Percentiles rank a stretch among this genome's conserved stretches.
Evolutionary conservation across 1,284 basidiomycete genomes (phyloP).

Genomic region (Serendipita sp.): DNA sequence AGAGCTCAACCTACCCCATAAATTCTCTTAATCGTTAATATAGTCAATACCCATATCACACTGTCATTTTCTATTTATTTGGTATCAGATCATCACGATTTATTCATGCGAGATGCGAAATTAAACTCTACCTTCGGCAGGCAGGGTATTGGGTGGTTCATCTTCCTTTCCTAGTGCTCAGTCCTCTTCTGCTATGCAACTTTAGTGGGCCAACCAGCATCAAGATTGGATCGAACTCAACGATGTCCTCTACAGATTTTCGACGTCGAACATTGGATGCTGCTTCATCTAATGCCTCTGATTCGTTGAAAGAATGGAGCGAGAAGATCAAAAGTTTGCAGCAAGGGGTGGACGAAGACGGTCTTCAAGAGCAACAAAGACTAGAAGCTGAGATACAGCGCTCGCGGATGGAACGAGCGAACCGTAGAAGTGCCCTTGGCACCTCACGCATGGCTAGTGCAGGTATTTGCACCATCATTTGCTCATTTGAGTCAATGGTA

Average conservation of each 20-base stretch:
- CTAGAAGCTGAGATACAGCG: constrained; percentile 64
- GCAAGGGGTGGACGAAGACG: constrained; percentile 62
- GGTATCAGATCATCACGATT: too few relatives aligned
- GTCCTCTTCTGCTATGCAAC: too few relatives aligned
- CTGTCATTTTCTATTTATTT: too few relatives aligned
- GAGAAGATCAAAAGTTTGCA: constrained; percentile 63
- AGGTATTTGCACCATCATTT: background rate
- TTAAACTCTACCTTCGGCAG: too few relatives aligned
- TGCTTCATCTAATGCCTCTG: background rate
- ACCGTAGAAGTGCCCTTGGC: constrained; percentile 11
- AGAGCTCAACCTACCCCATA: background rate
- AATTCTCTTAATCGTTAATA: background rate
- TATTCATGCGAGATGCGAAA: too few relatives aligned
- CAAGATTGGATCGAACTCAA: too few relatives aligned
- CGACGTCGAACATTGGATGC: background rate
- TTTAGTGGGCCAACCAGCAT: too few relatives aligned
- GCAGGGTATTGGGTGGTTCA: too few relatives aligned
- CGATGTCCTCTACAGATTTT: background rate
- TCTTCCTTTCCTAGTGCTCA: too few relatives aligned
- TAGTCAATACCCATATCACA: too few relatives aligned
- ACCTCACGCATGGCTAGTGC: background rate
- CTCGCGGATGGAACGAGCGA: constrained; percentile 44
- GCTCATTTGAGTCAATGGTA: background rate
- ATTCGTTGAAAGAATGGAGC: constrained; percentile 55
- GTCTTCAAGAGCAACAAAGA: constrained; percentile 54